Conservation (phyloP, 148 eudicot species). For the Rheum nobile region DNA sequence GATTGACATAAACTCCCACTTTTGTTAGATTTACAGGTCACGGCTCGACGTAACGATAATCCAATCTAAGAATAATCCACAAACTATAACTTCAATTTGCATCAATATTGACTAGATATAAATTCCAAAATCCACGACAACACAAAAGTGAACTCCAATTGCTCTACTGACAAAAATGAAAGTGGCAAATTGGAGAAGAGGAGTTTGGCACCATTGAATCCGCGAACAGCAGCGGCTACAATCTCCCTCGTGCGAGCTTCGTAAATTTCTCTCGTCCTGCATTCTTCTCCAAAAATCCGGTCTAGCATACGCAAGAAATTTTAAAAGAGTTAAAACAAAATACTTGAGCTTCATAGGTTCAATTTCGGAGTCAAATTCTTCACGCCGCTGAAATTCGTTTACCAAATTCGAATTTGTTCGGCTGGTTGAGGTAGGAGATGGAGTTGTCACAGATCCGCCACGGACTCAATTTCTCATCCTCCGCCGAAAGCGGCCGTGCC, state of each 20-base stretch:
- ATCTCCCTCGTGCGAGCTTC: constrained; percentile 64
- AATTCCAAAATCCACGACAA: too few relatives aligned
- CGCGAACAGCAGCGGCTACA: constrained; percentile 75
- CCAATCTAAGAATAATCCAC: too few relatives aligned
- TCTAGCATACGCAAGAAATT: constrained; percentile 24
- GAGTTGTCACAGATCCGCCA: constrained; percentile 78
- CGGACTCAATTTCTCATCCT: constrained; percentile 69
- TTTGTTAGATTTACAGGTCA: neutral
- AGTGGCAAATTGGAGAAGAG: neutral
- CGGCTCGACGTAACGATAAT: too few relatives aligned
- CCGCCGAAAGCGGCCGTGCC: constrained; percentile 64
- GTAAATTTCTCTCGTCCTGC: constrained; percentile 61
- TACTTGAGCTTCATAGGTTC: neutral
- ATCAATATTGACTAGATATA: too few relatives aligned
- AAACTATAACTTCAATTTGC: too few relatives aligned
- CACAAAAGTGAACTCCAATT: constrained; percentile 2
- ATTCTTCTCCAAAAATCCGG: constrained; percentile 63
- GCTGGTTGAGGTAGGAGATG: constrained; percentile 33
- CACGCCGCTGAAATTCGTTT: neutral
- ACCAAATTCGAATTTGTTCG: constrained; percentile 78
- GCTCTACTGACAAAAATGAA: neutral
- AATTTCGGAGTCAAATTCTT: neutral
- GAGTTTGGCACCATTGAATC: constrained; percentile 59
- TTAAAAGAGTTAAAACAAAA: neutral
- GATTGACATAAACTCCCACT: neutral